Evolutionary conservation across 2,329 filamentous ascomycete genomes (phyloP), one percentile per base, ranked within the genome.

Genomic region (Pseudocercospora pini-densiflorae): DNA sequence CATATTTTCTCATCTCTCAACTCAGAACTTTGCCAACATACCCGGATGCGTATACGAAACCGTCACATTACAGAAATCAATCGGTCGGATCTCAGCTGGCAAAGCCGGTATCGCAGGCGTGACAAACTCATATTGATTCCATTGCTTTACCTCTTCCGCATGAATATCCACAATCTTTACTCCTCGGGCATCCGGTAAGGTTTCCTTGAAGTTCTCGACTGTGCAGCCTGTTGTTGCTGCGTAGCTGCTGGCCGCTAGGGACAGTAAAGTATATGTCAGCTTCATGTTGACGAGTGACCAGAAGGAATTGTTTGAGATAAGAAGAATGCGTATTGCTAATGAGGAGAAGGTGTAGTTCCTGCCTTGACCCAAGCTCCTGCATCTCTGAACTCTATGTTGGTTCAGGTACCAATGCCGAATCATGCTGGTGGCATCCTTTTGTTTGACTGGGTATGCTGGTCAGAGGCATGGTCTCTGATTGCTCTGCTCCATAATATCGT

Each of bases 31-130:
- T n/a, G n/a, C n/a, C n/a, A 5, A 51, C 65, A 58, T 10, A 67
- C 65, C 78, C 9, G 74, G 73, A 67, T 81, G 79, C 6, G 78
- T 79, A 57, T 79, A 77, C 1, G 74, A 74, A 23, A 80, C 64
- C 5, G 73, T 77, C 24, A 80, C 71, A 36, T 79, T 76, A 73
- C 79, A 80, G 60, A 77, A 77, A 59, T 71, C 64, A 49, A 70
- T 59, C 55, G 65, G 59, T 58, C 49, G 54, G 12, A 51, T 23
- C 43, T 63, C 36, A 12, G 43, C 60, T 19, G 63, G 63, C 47
- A 68, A 29, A 27, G 65, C 36, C 21, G 66, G 66, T 31, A 66
- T 58, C 23, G 33, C 55, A 58, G 62, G 62, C 27, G 62, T 47
- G 21, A 27, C 21, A 43, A 43, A 53, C 8, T 33, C 62, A 63